Percentiles rank a stretch among this genome's conserved stretches.
Conservation (phyloP, 768 basidiomycete species). For the Mycena crocata region DNA sequence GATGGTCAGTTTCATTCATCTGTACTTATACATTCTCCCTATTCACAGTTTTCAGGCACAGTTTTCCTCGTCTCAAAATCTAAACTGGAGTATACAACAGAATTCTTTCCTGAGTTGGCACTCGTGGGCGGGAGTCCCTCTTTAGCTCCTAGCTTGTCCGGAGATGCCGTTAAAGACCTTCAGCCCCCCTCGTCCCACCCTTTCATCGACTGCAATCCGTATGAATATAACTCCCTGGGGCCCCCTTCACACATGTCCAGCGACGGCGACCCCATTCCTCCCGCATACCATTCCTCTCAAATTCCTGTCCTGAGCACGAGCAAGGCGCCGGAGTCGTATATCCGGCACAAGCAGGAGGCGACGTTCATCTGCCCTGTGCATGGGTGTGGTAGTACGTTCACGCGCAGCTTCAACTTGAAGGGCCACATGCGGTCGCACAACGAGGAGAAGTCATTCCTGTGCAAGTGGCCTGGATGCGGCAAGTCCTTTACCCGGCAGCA, state of each 20-base stretch:
- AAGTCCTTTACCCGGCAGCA: slow-evolving; percentile 96
- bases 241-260: too few relatives aligned
- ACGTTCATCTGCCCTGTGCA: slow-evolving; percentile 66
- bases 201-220: too few relatives aligned
- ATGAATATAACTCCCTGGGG: too few relatives aligned
- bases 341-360: slow-evolving; percentile 90
- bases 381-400: slow-evolving; percentile 79
- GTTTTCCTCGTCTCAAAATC: not conserved
- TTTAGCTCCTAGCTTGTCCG: too few relatives aligned
- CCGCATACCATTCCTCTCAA: too few relatives aligned
- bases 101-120: too few relatives aligned
- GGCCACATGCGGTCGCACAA: slow-evolving; percentile 97
- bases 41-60: not conserved
- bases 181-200: too few relatives aligned
- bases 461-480: slow-evolving; percentile 92
- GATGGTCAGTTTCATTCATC: not conserved
- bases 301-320: slow-evolving; percentile 90
- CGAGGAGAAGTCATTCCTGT: slow-evolving; percentile 93
- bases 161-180: too few relatives aligned
- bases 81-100: too few relatives aligned
- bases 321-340: slow-evolving; percentile 87
- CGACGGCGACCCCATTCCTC: too few relatives aligned
- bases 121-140: too few relatives aligned
- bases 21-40: not conserved
- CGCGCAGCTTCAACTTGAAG: slow-evolving; percentile 93